phyloP scores from a whole-genome alignment of 169 alveolate species.

The Eimeria zaria region DNA sequence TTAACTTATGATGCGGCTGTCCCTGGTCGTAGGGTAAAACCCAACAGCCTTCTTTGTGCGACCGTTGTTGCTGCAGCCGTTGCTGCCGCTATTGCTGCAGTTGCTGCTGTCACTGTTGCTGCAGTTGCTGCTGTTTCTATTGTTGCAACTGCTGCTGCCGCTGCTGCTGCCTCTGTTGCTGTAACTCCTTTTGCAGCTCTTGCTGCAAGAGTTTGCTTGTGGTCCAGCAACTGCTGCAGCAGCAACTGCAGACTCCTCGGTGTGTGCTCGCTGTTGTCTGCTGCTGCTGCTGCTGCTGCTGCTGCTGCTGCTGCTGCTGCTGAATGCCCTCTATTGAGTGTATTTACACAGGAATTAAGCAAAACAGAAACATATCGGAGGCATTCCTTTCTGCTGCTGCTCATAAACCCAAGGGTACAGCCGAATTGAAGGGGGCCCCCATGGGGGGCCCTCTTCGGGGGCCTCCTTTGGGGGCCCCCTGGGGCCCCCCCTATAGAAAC shows the following conservation, averaged over 20 bases:
- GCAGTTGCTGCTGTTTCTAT: not conserved
- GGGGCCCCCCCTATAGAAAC: not conserved
- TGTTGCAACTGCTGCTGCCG: not conserved
- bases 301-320: not conserved
- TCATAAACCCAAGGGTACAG: not conserved
- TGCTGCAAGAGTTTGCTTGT: not conserved
- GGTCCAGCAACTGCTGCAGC: not conserved
- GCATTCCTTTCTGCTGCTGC: not conserved
- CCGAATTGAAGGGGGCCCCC: not conserved
- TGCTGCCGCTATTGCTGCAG: not conserved
- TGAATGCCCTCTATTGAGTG: not conserved
- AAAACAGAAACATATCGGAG: not conserved
- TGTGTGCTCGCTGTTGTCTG: not conserved
- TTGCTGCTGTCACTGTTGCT: not conserved
- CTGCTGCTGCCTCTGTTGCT: not conserved
- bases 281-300: constrained; percentile 8
- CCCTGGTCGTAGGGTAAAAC: not conserved
- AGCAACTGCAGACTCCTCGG: not conserved
- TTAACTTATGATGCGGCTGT: not conserved
- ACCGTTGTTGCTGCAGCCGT: no score
- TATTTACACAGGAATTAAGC: not conserved
- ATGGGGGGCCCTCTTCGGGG: no score
- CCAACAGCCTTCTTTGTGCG: no score
- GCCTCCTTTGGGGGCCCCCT: constrained; percentile 26
- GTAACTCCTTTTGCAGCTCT: not conserved